Conservation (phyloP, 208 protist genomes). For the Leishmania gerbilli region DNA sequence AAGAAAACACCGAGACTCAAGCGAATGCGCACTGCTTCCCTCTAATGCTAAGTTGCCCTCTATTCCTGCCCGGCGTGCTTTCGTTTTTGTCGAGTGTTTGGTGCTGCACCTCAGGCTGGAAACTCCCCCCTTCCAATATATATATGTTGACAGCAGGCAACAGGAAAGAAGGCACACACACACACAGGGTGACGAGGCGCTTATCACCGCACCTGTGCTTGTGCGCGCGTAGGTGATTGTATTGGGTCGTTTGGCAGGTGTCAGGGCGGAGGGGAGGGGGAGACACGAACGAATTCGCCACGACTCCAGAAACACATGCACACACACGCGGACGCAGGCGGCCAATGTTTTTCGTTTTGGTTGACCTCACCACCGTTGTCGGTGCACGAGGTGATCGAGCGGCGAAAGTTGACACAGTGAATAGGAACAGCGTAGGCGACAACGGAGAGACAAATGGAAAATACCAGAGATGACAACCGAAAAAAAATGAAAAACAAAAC, state of each 20-base stretch:
- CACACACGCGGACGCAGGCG: not conserved
- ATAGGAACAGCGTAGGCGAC: not conserved
- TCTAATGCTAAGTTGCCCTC: too few relatives aligned
- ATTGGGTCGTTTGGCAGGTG: not conserved
- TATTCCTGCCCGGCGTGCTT: too few relatives aligned
- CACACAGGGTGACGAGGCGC: not conserved
- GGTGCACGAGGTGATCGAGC: not conserved
- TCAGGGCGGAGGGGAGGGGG: not conserved
- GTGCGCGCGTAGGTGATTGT: not conserved
- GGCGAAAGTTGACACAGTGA: not conserved
- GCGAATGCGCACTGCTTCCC: too few relatives aligned
- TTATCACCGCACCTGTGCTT: not conserved
- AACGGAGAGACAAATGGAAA: too few relatives aligned
- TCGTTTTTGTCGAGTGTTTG: too few relatives aligned
- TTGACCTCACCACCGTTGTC: not conserved
- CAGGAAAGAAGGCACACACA: too few relatives aligned
- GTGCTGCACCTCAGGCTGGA: too few relatives aligned
- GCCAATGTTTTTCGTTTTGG: not conserved
- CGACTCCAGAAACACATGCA: not conserved
- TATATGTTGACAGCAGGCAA: too few relatives aligned
- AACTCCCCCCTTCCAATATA: too few relatives aligned
- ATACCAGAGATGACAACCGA: not conserved
- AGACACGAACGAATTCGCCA: not conserved
- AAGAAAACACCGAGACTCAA: too few relatives aligned
- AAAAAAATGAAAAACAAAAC: not conserved